Percentiles rank a stretch among this genome's conserved stretches.
Conservation (phyloP, 768 basidiomycete genomes). For the Sistotremastrum niveocremeum region DNA sequence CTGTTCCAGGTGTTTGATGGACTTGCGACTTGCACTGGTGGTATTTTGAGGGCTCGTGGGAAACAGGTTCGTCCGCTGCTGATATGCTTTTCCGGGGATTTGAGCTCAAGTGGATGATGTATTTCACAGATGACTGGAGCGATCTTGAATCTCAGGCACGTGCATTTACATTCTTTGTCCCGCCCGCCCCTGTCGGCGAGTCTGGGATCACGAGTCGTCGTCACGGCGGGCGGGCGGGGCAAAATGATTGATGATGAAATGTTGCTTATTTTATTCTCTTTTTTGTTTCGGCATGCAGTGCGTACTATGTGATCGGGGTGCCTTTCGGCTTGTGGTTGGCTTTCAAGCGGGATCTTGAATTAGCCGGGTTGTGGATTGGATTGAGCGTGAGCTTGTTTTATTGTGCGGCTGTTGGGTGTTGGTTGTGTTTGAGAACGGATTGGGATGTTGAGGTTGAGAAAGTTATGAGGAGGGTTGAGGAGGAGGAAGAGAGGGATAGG, state of each 20-base stretch:
- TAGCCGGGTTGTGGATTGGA: slow-evolving; percentile 79
- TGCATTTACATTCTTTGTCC: slow-evolving; percentile 4
- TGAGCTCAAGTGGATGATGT: neutral
- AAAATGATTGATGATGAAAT: slow-evolving; percentile 1
- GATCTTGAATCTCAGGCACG: slow-evolving; percentile 59
- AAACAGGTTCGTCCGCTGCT: slow-evolving; percentile 37
- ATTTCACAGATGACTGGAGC: slow-evolving; percentile 50
- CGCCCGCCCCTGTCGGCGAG: neutral
- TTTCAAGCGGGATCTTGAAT: slow-evolving; percentile 40
- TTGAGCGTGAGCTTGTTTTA: slow-evolving; percentile 56
- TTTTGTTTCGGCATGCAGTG: slow-evolving; percentile 19
- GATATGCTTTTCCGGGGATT: neutral
- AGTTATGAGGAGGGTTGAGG: slow-evolving; percentile 37
- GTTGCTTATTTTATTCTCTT: slow-evolving; percentile 2
- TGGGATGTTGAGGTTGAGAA: slow-evolving; percentile 60
- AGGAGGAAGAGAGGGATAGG: slow-evolving; percentile 23
- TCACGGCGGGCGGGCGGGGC: no score
- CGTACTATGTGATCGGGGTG: slow-evolving; percentile 72
- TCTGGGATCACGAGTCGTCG: no score
- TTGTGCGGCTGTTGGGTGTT: slow-evolving; percentile 38
- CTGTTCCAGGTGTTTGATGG: slow-evolving; percentile 84
- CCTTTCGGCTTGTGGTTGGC: slow-evolving; percentile 72
- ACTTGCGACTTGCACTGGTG: slow-evolving; percentile 47
- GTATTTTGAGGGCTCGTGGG: slow-evolving; percentile 73
- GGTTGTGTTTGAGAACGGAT: slow-evolving; percentile 42